Percentiles rank a stretch among this genome's conserved stretches.
Evolutionary conservation across 2,329 filamentous ascomycete genomes (phyloP).

Genomic region (Ceratocystis alfenasii): DNA sequence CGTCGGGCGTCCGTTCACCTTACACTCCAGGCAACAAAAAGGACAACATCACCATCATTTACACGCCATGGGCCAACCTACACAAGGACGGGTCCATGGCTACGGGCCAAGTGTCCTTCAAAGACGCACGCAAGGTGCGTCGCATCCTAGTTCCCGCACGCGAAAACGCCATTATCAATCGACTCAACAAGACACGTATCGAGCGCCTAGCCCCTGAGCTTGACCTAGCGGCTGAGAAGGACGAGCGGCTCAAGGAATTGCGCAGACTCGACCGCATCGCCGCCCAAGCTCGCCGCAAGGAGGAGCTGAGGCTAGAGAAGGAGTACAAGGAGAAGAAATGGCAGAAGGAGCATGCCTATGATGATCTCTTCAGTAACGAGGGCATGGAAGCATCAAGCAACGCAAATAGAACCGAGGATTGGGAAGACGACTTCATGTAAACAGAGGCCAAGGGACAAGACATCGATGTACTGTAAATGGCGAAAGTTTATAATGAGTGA

Average conservation of each 20-base stretch:
- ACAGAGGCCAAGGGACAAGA: conserved; percentile 24
- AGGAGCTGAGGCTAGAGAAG: conserved; percentile 59
- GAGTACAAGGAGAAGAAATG: conserved; percentile 82
- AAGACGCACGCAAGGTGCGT: conserved; percentile 75
- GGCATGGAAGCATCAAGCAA: conserved; percentile 69
- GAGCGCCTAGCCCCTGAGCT: conserved; percentile 57
- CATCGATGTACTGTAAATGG: not conserved
- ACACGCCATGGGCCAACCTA: conserved; percentile 94
- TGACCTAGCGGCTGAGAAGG: conserved; percentile 70
- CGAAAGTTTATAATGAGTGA: not conserved
- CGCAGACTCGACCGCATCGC: conserved; percentile 58
- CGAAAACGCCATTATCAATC: conserved; percentile 85
- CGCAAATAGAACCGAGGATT: conserved; percentile 64
- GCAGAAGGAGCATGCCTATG: conserved; percentile 96
- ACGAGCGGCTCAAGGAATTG: conserved; percentile 59
- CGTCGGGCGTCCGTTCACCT: not conserved
- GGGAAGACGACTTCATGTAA: conserved; percentile 88
- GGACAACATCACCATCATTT: conserved; percentile 91
- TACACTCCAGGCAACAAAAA: conserved; percentile 77
- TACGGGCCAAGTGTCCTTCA: conserved; percentile 86
- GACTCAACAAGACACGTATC: conserved; percentile 92
- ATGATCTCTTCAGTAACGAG: conserved; percentile 78
- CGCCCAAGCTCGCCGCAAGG: conserved; percentile 55
- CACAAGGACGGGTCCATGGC: conserved; percentile 95
- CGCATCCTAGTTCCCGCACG: conserved; percentile 66